Conservation (phyloP, 768 basidiomycete genomes). For the Gautieria morchelliformis region DNA sequence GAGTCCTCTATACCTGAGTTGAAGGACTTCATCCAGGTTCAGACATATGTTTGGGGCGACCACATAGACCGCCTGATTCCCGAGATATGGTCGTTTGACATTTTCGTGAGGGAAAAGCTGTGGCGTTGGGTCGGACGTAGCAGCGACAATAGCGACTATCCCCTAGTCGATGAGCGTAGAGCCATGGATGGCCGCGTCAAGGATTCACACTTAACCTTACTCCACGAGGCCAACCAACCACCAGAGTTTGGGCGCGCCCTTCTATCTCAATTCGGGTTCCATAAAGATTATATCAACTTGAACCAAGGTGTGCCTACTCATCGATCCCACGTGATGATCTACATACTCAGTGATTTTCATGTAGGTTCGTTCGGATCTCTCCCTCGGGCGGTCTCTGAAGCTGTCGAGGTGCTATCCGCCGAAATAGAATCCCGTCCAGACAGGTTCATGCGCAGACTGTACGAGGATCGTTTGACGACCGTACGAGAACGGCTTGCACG, state of each 20-base stretch:
- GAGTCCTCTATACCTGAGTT: constrained; percentile 38
- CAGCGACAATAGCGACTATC: constrained; percentile 30
- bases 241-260: constrained; percentile 22
- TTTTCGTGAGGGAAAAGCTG: constrained; percentile 67
- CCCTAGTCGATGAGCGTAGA: constrained; percentile 43
- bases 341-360: not conserved
- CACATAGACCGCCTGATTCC: constrained; percentile 36
- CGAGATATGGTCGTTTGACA: constrained; percentile 71
- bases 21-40: constrained; percentile 31
- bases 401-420: constrained; percentile 16
- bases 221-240: not conserved
- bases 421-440: constrained; percentile 24
- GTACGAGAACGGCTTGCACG: constrained; percentile 19
- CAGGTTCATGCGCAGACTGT: constrained; percentile 21
- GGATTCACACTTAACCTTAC: not conserved
- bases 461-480: constrained; percentile 17
- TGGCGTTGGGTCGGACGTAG: constrained; percentile 63
- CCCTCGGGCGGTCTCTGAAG: constrained; percentile 22
- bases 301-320: constrained; percentile 23
- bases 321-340: not conserved
- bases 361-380: constrained; percentile 25
- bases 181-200: constrained; percentile 25
- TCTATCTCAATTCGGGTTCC: constrained; percentile 24
- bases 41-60: constrained; percentile 66
- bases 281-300: constrained; percentile 23